Conservation (phyloP, 2,329 filamentous ascomycete species). For the Fusarium begoniae region DNA sequence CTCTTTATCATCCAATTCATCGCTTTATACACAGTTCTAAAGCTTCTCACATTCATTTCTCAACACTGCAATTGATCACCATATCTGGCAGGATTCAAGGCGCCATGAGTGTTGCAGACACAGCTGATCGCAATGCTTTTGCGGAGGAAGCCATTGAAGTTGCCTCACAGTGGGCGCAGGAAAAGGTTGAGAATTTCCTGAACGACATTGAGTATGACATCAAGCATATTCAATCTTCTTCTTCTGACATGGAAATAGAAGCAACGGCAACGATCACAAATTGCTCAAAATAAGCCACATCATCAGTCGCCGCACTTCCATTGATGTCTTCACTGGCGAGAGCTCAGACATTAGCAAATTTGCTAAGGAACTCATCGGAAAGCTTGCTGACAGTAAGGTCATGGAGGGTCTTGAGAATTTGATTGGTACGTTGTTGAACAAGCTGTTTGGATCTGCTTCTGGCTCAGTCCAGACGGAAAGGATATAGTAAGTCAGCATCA, state of each 20-base stretch:
- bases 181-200: not conserved
- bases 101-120: rapidly evolving
- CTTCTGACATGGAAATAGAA: not conserved
- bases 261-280: not conserved
- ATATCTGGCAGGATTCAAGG: not conserved
- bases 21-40: rapidly evolving
- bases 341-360: not conserved
- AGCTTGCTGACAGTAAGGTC: not conserved
- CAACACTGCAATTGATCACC: rapidly evolving
- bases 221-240: rapidly evolving
- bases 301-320: not conserved
- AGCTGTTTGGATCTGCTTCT: not conserved
- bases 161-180: not conserved
- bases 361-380: rapidly evolving
- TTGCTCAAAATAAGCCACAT: not conserved
- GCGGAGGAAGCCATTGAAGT: not conserved
- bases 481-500: not conserved
- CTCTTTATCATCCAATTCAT: rapidly evolving
- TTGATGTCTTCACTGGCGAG: not conserved
- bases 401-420: not conserved
- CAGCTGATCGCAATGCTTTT: not conserved
- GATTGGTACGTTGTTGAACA: not conserved
- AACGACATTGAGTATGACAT: not conserved
- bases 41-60: not conserved
- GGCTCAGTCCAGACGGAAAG: not conserved